Percentiles rank a stretch among this genome's conserved stretches.
phyloP scores from a whole-genome alignment of 225 moss, liverwort and hornwort species.

The Pleurozium schreberi region DNA sequence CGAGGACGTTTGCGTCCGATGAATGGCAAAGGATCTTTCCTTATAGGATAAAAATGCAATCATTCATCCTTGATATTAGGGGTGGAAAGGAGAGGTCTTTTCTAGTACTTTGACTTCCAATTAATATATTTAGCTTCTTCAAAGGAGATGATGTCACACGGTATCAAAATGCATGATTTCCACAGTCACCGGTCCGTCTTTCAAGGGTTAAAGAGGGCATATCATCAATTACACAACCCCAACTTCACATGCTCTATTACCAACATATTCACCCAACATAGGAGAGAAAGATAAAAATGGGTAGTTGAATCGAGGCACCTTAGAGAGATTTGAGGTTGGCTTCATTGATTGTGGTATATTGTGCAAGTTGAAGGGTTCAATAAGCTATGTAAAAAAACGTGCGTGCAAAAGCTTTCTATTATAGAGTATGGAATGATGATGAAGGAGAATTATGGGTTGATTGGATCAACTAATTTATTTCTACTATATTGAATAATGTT shows the following conservation, averaged over 20 bases:
- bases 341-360: background rate
- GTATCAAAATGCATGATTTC: no score
- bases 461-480: background rate
- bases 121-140: no score
- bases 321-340: background rate
- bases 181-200: no score
- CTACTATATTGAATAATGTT: background rate
- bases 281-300: background rate
- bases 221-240: rapidly evolving
- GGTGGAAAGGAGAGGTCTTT: no score
- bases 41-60: no score
- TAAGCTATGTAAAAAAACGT: background rate
- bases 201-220: no score
- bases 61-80: no score
- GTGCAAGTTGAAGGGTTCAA: background rate
- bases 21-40: no score
- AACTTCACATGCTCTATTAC: background rate
- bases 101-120: no score
- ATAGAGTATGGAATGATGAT: rapidly evolving
- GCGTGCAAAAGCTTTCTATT: background rate
- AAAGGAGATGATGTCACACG: no score
- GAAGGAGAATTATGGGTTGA: rapidly evolving
- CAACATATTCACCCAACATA: background rate
- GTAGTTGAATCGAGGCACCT: rapidly evolving
- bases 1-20: no score